Conservation (phyloP, 345 rosid genomes). For the Firmiana major region DNA sequence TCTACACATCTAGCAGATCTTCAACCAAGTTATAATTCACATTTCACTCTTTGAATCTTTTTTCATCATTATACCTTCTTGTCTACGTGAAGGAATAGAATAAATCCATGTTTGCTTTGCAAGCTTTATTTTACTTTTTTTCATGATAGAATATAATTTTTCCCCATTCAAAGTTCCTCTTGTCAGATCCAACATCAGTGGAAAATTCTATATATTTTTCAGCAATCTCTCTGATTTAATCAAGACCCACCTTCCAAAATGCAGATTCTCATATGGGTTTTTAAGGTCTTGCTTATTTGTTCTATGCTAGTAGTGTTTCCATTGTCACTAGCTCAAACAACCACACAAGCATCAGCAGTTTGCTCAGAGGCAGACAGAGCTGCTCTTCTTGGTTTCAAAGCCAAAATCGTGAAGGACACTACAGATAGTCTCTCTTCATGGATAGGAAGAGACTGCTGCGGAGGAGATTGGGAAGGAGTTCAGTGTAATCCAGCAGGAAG, state of each 20-base stretch:
- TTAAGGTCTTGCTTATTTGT: constrained; percentile 38
- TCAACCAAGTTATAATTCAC: constrained; percentile 19
- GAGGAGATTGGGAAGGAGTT: constrained; percentile 92
- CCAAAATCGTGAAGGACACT: constrained; percentile 64
- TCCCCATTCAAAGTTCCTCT: constrained; percentile 30
- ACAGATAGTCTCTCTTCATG: constrained; percentile 64
- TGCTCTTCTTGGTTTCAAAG: constrained; percentile 75
- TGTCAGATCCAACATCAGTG: constrained; percentile 32
- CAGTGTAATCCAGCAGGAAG: constrained; percentile 66
- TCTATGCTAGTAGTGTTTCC: constrained; percentile 27
- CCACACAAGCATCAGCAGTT: constrained; percentile 20
- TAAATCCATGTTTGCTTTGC: constrained; percentile 28
- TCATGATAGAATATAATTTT: constrained; percentile 13
- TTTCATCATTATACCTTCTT: constrained; percentile 67
- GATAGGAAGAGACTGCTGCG: constrained; percentile 71
- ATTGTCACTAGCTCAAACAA: constrained; percentile 24
- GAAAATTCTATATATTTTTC: constrained; percentile 11
- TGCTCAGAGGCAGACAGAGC: constrained; percentile 66
- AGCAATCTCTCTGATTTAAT: constrained; percentile 25
- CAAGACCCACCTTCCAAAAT: constrained; percentile 55
- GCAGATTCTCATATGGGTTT: constrained; percentile 60
- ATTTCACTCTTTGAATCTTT: constrained; percentile 15
- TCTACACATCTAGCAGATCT: constrained; percentile 15
- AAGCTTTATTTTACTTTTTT: constrained; percentile 24
- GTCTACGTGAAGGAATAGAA: constrained; percentile 55